Percentiles rank a stretch among this genome's conserved stretches.
These are phyloP conservation scores for sorghum (Sorghum bicolor) DNA, from an alignment of 176 grass and related monocot species.

Conservation along the genomic window Sorghum_bicolor_NCBIv3 NC_012879.2:15526501-15527000, in stretches of 20 bases:
- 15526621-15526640: background rate
- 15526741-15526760: background rate
- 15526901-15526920: too few relatives aligned
- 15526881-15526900: too few relatives aligned
- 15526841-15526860: too few relatives aligned
- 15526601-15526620: background rate
- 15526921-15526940: too few relatives aligned
- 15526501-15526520: background rate
- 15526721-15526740: background rate
- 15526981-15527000: too few relatives aligned
- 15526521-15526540: background rate
- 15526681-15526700: background rate
- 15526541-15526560: background rate
- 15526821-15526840: too few relatives aligned
- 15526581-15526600: background rate
- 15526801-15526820: too few relatives aligned
- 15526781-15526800: background rate
- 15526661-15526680: background rate
- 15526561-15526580: background rate
- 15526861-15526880: too few relatives aligned
- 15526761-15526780: conserved; percentile 2
- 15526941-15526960: too few relatives aligned
- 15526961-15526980: too few relatives aligned
- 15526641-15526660: background rate
- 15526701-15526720: background rate